A percentile compares a stretch with the other conserved stretches of the same genome.
phyloP scores from a whole-genome alignment of 192 early-diverging fungal genomes.

The Coemansia sp. region DNA sequence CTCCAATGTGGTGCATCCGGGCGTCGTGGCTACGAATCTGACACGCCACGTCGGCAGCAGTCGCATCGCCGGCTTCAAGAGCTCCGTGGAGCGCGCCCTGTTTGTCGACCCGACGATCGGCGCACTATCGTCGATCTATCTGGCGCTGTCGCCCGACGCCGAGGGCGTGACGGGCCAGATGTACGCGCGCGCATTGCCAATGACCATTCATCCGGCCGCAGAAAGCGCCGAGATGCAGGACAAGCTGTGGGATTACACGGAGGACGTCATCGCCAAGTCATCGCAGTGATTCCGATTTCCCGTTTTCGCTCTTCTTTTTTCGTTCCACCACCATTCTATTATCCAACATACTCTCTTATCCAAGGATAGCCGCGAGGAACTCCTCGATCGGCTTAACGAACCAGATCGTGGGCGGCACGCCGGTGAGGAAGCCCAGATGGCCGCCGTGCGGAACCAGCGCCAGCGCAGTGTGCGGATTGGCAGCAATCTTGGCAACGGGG shows the following conservation, averaged over 20 bases:
- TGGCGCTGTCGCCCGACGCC: slow-evolving; percentile 36
- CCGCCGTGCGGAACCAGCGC: slow-evolving; percentile 83
- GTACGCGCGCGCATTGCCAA: slow-evolving; percentile 13
- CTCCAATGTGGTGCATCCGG: slow-evolving; percentile 35
- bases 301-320: neutral
- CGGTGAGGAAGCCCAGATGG: slow-evolving; percentile 81
- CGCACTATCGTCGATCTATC: slow-evolving; percentile 31
- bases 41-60: slow-evolving; percentile 22
- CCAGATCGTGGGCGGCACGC: slow-evolving; percentile 56
- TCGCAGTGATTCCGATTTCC: neutral
- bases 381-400: slow-evolving; percentile 66
- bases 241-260: slow-evolving; percentile 41
- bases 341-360: neutral
- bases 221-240: slow-evolving; percentile 22
- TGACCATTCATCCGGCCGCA: slow-evolving; percentile 15
- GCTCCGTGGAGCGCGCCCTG: slow-evolving; percentile 6
- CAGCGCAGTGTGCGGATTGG: slow-evolving; percentile 77
- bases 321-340: neutral
- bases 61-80: neutral
- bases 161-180: slow-evolving; percentile 17
- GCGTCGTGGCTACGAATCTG: slow-evolving; percentile 23
- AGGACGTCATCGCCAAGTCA: slow-evolving; percentile 22
- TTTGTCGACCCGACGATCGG: slow-evolving; percentile 17
- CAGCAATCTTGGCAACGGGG: slow-evolving; percentile 67
- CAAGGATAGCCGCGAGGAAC: slow-evolving; percentile 61